Conservation (phyloP, 2,329 filamentous ascomycete species). For the Zalaria sp. region DNA sequence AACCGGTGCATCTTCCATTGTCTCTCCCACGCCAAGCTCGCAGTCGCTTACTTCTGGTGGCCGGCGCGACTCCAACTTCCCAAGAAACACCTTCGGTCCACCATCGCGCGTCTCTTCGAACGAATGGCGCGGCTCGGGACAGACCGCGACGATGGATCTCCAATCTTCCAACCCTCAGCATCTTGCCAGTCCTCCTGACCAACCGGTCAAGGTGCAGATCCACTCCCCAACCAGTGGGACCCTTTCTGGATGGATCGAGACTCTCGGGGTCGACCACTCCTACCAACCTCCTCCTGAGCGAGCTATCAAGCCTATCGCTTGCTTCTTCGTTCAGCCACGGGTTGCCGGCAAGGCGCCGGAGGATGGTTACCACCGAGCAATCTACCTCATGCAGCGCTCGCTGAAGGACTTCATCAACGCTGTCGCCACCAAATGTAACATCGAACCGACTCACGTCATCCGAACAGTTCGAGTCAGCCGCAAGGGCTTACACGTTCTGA, state of each 20-base stretch:
- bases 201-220: constrained; percentile 39
- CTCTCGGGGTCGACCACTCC: constrained; percentile 71
- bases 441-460: constrained; percentile 58
- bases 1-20: constrained; percentile 44
- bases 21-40: constrained; percentile 34
- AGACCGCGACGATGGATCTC: constrained; percentile 37
- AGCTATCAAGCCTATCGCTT: constrained; percentile 61
- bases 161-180: constrained; percentile 22
- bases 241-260: constrained; percentile 76
- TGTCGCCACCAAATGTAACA: constrained; percentile 64
- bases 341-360: constrained; percentile 33
- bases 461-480: constrained; percentile 59
- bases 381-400: constrained; percentile 71
- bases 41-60: constrained; percentile 27
- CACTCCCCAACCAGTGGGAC: constrained; percentile 48
- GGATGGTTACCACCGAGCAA: constrained; percentile 61
- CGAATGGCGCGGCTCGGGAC: constrained; percentile 32
- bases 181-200: constrained; percentile 33
- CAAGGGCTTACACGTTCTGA: constrained; percentile 64
- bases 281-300: constrained; percentile 70
- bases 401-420: constrained; percentile 58
- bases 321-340: constrained; percentile 64
- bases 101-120: constrained; percentile 30
- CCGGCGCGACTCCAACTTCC: constrained; percentile 26
- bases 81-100: constrained; percentile 27